Base-by-base conservation (phyloP, 805 yeast species). In the Hermanozyma aechmeae region DNA sequence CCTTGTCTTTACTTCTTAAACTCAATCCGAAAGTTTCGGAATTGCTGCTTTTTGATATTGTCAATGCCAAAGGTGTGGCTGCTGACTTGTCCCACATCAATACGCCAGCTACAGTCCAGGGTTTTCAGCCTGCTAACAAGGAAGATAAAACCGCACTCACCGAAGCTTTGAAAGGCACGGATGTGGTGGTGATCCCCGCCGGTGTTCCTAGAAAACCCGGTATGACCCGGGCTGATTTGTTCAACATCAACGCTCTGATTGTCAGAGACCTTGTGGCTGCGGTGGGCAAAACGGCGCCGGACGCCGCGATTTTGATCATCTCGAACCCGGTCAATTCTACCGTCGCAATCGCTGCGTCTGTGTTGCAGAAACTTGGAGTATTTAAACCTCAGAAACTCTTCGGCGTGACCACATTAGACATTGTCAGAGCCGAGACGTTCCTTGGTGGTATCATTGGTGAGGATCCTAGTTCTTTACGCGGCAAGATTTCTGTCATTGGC, bases 131-230 rank as follows among this genome's bases (percentile, higher is more conserved):
- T 11, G 35, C 44, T 6, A 43, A 47, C 28, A 62, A 62, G 31
- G 53, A 52, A 10, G 69, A 62, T 38, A 51, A 47, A 15, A 35
- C 50, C 11, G 62, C 68, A 10, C 46, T 63, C 13, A 40, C 41
- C 7, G 53, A 41, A 2, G 66, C 69, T 6, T 51, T 63, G 43
- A 51, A 38, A 30, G 61, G 53, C 6, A 43, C 65, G 7, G 56
- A 61, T 25, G 44, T 63, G 35, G 69, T 63, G 24, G 46, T 63
- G 12, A 63, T 63, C 28, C 69, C 69, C 9, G 69, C 69, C 14
- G 69, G 69, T 16, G 67, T 62, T 9, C 69, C 69, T 15, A 56
- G 69, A 43, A 63, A 63, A 39, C 69, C 69, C 6, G 69, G 69
- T 15, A 63, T 63, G 69, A 61, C 69, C 23, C 49, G 69, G 37